Evolutionary conservation across 805 yeast genomes (phyloP).

Genomic region (Cyberlindnera nakhonratchasimensis): DNA sequence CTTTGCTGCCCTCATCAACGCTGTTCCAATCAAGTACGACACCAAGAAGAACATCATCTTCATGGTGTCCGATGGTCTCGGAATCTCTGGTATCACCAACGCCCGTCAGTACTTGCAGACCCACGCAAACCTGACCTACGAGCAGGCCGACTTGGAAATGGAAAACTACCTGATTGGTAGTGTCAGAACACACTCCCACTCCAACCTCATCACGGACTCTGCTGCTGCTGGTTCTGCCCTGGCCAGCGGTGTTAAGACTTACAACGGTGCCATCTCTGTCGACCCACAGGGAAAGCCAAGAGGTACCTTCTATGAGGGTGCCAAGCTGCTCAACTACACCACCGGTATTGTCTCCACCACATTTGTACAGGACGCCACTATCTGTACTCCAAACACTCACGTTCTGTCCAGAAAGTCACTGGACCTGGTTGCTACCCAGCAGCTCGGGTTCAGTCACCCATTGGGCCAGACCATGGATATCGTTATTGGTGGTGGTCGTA

Average conservation of each 20-base stretch:
- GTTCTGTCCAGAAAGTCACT: constrained; percentile 69
- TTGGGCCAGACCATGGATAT: constrained; percentile 77
- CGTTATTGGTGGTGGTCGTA: constrained; percentile 87
- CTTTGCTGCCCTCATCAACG: constrained; percentile 23
- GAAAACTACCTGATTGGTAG: constrained; percentile 75
- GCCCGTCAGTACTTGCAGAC: constrained; percentile 72
- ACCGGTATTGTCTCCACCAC: constrained; percentile 93
- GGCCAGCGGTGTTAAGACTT: constrained; percentile 74
- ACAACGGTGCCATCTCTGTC: constrained; percentile 93
- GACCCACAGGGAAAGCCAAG: constrained; percentile 62
- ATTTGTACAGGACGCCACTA: constrained; percentile 89
- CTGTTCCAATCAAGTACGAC: constrained; percentile 26
- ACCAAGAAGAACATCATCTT: constrained; percentile 72
- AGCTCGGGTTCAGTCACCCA: constrained; percentile 68
- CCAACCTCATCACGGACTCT: constrained; percentile 80
- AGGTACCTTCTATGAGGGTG: constrained; percentile 85
- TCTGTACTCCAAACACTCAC: constrained; percentile 83
- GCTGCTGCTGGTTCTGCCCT: constrained; percentile 97
- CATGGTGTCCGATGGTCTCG: constrained; percentile 92
- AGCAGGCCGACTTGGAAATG: constrained; percentile 52
- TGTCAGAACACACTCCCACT: constrained; percentile 78
- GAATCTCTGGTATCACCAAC: constrained; percentile 78
- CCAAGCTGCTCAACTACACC: constrained; percentile 70
- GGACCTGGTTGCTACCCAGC: constrained; percentile 81
- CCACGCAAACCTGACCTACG: constrained; percentile 43